Conservation (phyloP, 2,329 filamentous ascomycete genomes). For the Alternaria novae-zelandiae region DNA sequence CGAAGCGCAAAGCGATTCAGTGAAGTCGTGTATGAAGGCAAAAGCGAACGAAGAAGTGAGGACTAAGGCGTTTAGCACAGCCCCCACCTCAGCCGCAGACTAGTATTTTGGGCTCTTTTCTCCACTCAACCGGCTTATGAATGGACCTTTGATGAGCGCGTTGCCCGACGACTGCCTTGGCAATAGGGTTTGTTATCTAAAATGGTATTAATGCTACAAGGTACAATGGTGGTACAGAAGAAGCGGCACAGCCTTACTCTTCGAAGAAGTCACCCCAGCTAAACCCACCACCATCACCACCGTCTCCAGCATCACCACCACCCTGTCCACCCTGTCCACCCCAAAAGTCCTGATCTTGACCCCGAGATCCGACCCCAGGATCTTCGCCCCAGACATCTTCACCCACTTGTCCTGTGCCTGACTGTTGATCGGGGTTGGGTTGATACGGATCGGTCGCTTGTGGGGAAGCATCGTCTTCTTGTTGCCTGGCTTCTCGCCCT, state of each 20-base stretch:
- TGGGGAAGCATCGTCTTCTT: slow-evolving; percentile 34
- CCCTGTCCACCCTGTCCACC: slow-evolving; percentile 27
- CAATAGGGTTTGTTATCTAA: not conserved
- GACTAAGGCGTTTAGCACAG: not conserved
- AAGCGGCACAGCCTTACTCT: slow-evolving; percentile 1
- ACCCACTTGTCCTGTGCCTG: slow-evolving; percentile 17
- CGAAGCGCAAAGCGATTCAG: not conserved
- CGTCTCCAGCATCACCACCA: slow-evolving; percentile 45
- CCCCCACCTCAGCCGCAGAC: not conserved
- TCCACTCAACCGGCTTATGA: not conserved
- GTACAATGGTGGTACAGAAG: slow-evolving; percentile 2
- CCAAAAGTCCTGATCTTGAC: slow-evolving; percentile 38
- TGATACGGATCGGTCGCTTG: slow-evolving; percentile 32
- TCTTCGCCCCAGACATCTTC: slow-evolving; percentile 42
- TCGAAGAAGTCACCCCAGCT: slow-evolving; percentile 37
- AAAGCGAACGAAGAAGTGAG: not conserved
- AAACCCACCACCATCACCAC: slow-evolving; percentile 28
- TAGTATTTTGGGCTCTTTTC: not conserved
- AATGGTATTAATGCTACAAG: slow-evolving; percentile 1
- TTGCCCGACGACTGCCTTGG: not conserved
- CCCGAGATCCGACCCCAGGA: slow-evolving; percentile 29
- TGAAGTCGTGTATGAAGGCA: not conserved
- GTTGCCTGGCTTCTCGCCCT: slow-evolving; percentile 45
- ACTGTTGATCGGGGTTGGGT: slow-evolving; percentile 26
- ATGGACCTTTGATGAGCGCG: not conserved